Evolutionary conservation across 23 red algal genomes (phyloP), one percentile per base, ranked within the genome.

Genomic region (Chondrus crispus): DNA sequence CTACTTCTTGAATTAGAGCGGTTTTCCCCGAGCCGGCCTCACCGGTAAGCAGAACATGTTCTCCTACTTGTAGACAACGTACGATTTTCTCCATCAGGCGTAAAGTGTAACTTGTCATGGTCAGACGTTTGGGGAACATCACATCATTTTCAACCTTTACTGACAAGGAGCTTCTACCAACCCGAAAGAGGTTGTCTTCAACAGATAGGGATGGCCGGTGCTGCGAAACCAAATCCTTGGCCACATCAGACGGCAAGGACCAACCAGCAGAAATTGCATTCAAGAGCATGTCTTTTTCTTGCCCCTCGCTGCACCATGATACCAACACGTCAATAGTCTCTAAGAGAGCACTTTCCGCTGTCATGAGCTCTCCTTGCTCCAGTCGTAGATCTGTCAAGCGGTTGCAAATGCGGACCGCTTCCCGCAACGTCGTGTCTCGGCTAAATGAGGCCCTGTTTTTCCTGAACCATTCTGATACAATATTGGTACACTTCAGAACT

Each of bases 11-110:
- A 26, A 99, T 68, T 13, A 81, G 29, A 35, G 88, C 83, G 0
- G 97, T 99, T 77, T 99, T 99, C 24, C 97, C 97, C 2, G 84
- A 90, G n/a, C 97, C 97, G 22, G 94, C 71, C 53, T 99, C 97
- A 10, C 97, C 97, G 14, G 82, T 75, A 30, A 99, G 81, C 18
- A 99, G 81, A 14, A 91, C 91, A 46, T 93, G 39, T 87, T 99
- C 97, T 5, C 81, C 75, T 74, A 85, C 68, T 63, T 94, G 74
- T 8, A 99, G 10, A 54, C 69, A 91, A 43, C 89, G 74, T 9
- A 63, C 29, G 16, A 94, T 58, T 37, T 74, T 86, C 40, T 96
- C 90, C 33, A 96, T 62, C 75, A 96, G 74, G 53, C 89, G 85
- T 29, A 79, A 35, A 6, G 93, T 95, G 22, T 89, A 82, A 26